Percentiles rank a stretch among this genome's conserved stretches.
These are phyloP conservation scores for Penicillium corylophilum DNA, from an alignment of 2,329 filamentous ascomycete species.

Conservation along the genomic window DNA sequence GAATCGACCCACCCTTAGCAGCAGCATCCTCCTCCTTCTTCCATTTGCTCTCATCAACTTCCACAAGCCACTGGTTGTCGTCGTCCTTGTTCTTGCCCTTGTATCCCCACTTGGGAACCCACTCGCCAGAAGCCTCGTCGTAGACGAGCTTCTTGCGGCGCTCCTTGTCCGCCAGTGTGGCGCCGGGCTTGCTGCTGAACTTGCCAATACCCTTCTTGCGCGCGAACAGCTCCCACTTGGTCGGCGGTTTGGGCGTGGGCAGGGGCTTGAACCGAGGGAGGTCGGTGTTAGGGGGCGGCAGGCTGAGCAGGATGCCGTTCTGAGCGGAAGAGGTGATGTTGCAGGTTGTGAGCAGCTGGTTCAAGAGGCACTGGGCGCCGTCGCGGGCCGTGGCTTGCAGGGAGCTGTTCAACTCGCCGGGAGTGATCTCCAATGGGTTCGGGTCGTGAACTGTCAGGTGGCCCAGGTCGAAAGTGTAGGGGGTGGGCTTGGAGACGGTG, in stretches of 20 bases:
- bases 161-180: slow-evolving; percentile 63
- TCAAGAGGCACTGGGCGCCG: slow-evolving; percentile 86
- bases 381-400: slow-evolving; percentile 77
- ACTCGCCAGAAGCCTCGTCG: slow-evolving; percentile 81
- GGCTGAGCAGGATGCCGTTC: slow-evolving; percentile 71
- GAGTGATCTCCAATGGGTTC: slow-evolving; percentile 69
- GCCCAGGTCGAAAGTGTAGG: slow-evolving; percentile 89
- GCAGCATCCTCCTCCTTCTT: slow-evolving; percentile 61
- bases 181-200: slow-evolving; percentile 66
- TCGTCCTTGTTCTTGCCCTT: slow-evolving; percentile 83
- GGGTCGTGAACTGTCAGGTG: slow-evolving; percentile 83
- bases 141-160: slow-evolving; percentile 70
- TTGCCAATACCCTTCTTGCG: slow-evolving; percentile 91
- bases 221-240: slow-evolving; percentile 95
- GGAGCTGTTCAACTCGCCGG: slow-evolving; percentile 59
- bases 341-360: slow-evolving; percentile 89
- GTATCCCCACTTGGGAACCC: slow-evolving; percentile 94
- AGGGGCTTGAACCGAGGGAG: slow-evolving; percentile 92
- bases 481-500: slow-evolving; percentile 75
- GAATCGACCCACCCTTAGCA: slow-evolving; percentile 62
- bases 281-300: slow-evolving; percentile 67
- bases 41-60: slow-evolving; percentile 77
- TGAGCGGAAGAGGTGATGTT: slow-evolving; percentile 65
- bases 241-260: slow-evolving; percentile 75
- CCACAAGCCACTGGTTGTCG: slow-evolving; percentile 84